Evolutionary conservation across 352 stramenopile species (phyloP).

Genomic region (Detonula confervacea): DNA sequence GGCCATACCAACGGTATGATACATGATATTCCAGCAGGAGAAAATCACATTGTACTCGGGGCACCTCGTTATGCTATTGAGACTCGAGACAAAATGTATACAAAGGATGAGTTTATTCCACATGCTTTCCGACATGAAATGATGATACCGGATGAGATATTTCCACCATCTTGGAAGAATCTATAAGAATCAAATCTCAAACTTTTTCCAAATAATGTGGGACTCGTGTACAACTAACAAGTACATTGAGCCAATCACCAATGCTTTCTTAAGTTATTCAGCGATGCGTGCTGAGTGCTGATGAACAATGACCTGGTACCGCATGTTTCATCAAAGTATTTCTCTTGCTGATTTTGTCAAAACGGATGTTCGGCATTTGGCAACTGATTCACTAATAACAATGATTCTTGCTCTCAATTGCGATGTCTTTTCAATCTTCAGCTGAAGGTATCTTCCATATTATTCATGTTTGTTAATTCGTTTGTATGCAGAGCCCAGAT

Average conservation of each 20-base stretch:
- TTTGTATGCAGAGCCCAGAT: no score
- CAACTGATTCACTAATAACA: no score
- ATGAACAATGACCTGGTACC: no score
- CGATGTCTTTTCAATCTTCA: no score
- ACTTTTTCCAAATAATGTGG: neutral
- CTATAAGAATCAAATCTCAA: slow-evolving; percentile 15
- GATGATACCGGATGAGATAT: slow-evolving; percentile 77
- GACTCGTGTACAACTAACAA: neutral
- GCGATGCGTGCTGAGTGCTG: no score
- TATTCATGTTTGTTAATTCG: no score
- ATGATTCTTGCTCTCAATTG: no score
- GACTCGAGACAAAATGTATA: slow-evolving; percentile 63
- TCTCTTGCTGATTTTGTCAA: no score
- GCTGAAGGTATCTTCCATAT: no score
- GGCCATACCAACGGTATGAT: slow-evolving; percentile 24
- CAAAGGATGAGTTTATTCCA: slow-evolving; percentile 65
- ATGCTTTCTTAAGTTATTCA: no score
- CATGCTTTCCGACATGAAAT: slow-evolving; percentile 78
- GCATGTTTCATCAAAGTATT: no score
- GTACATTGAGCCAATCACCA: neutral
- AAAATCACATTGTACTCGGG: slow-evolving; percentile 37
- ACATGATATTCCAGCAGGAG: slow-evolving; percentile 18
- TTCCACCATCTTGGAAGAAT: slow-evolving; percentile 72
- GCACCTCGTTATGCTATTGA: slow-evolving; percentile 51
- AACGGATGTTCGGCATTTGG: no score